Conservation (phyloP, 139 green algal genomes). For the Parachlorella kessleri region DNA sequence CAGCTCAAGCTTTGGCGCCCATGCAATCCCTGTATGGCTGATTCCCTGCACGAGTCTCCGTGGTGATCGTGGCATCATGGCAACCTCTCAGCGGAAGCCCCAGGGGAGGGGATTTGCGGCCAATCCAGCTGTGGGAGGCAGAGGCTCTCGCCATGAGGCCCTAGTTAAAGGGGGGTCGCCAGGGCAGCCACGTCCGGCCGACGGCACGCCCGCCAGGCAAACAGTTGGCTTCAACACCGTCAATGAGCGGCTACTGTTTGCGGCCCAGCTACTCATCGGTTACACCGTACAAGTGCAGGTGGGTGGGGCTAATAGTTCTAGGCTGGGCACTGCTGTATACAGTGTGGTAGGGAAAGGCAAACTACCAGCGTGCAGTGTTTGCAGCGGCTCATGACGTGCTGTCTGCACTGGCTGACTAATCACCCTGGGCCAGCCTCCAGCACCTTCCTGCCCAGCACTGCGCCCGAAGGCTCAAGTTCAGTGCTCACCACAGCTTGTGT, state of each 20-base stretch:
- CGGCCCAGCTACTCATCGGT: conserved; percentile 64
- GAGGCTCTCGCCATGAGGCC: not conserved
- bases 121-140: not conserved
- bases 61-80: no score
- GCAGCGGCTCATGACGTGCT: not conserved
- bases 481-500: no score
- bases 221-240: not conserved
- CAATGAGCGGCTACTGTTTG: conserved; percentile 31
- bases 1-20: no score
- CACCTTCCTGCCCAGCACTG: not conserved
- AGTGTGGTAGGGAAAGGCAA: no score
- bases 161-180: not conserved
- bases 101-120: not conserved
- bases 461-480: no score
- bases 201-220: not conserved
- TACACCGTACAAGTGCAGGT: conserved; percentile 77
- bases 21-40: no score
- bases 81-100: not conserved
- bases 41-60: no score
- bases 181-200: not conserved
- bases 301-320: not conserved
- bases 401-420: no score
- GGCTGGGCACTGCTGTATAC: no score
- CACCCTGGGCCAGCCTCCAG: not conserved
- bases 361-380: no score